These are phyloP conservation scores for Tetrapisispora arboricola DNA, from an alignment of 805 yeast genomes.

Conservation along the genomic window DNA sequence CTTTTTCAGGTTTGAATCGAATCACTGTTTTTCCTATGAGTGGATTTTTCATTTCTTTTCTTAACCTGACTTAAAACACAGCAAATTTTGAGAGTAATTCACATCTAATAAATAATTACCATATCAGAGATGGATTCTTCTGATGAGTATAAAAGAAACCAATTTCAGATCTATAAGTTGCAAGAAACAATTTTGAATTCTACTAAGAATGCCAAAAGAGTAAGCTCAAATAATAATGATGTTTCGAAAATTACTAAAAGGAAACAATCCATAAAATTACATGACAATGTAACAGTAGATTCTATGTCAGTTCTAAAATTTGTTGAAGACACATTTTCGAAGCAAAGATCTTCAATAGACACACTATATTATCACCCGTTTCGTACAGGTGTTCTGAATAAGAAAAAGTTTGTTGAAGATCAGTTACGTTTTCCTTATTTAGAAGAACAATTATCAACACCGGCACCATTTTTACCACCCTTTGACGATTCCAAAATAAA, in stretches of 20 bases:
- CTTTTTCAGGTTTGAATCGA: too few species aligned
- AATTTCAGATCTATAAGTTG: constrained; percentile 24
- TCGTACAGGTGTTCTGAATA: constrained; percentile 7
- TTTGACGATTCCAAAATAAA: constrained; percentile 14
- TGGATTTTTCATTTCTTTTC: too few species aligned
- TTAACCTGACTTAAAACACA: too few species aligned
- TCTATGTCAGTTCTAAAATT: constrained; percentile 10
- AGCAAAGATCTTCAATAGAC: constrained; percentile 11
- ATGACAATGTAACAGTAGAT: constrained; percentile 4
- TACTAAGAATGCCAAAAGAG: constrained; percentile 6
- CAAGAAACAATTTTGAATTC: constrained; percentile 28
- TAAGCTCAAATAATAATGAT: neutral
- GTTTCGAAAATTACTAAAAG: too few species aligned
- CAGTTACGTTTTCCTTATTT: constrained; percentile 5
- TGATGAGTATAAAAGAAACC: constrained; percentile 24
- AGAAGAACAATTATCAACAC: constrained; percentile 5
- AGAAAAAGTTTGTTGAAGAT: neutral
- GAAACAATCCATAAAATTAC: neutral
- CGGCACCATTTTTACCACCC: constrained; percentile 22
- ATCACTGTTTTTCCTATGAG: too few species aligned
- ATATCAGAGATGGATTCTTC: neutral
- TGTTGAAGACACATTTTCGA: constrained; percentile 8
- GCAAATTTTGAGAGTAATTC: too few species aligned
- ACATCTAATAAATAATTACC: too few species aligned
- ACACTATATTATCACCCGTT: constrained; percentile 17